A percentile compares a stretch with the other conserved stretches of the same genome.
phyloP scores from a whole-genome alignment of 441 rosid genomes.

The Pelargonium fulgidum region DNA sequence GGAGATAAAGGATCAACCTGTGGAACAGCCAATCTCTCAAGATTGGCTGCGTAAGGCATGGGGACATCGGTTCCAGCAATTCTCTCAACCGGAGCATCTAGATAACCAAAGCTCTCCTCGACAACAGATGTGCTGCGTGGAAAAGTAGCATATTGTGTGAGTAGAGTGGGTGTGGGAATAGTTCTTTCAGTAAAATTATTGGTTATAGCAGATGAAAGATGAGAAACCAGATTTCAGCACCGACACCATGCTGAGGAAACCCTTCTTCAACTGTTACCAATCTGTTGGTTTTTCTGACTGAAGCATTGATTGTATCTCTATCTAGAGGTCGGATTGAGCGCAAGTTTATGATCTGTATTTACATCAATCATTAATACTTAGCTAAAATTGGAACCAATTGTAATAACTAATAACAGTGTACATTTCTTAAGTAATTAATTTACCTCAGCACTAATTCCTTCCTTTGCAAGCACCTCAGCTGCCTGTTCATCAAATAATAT shows the following conservation, averaged over 20 bases:
- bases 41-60: constrained; percentile 88
- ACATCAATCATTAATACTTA: constrained; percentile 5
- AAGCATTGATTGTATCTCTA: constrained; percentile 73
- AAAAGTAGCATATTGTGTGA: constrained; percentile 3
- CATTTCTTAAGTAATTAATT: constrained; percentile 5
- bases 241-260: constrained; percentile 93
- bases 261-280: constrained; percentile 95
- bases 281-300: constrained; percentile 91
- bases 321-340: constrained; percentile 92
- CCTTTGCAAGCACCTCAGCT: constrained; percentile 81
- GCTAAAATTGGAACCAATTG: background rate
- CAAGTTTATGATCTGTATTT: constrained; percentile 69
- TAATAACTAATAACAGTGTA: background rate
- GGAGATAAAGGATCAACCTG: constrained; percentile 42
- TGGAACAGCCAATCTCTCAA: constrained; percentile 87
- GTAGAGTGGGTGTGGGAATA: background rate
- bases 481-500: constrained; percentile 44
- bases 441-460: constrained; percentile 94
- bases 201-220: constrained; percentile 9
- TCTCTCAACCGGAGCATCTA: constrained; percentile 88
- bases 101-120: constrained; percentile 83
- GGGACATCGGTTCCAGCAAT: constrained; percentile 88
- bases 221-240: constrained; percentile 84
- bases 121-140: constrained; percentile 57
- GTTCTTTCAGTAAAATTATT: background rate